These are phyloP conservation scores for Botrytis fragariae DNA, from an alignment of 2,329 filamentous ascomycete species.

Conservation along the genomic window DNA sequence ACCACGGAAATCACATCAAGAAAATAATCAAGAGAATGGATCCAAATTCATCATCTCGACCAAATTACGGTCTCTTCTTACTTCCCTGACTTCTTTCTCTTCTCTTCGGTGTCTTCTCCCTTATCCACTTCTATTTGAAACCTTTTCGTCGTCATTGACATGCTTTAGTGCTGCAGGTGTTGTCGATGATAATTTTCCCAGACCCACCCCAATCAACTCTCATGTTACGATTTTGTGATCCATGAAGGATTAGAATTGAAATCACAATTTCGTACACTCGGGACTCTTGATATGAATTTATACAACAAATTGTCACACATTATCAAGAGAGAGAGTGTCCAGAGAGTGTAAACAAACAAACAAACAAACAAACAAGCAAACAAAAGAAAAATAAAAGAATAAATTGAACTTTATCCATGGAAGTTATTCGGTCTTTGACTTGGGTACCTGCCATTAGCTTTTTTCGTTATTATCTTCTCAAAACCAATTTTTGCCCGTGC, in stretches of 20 bases:
- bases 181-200: conserved; percentile 9
- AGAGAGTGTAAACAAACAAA: not conserved
- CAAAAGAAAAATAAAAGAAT: not conserved
- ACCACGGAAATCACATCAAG: too few species aligned
- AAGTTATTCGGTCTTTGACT: not conserved
- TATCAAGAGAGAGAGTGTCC: too few species aligned
- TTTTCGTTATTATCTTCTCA: not conserved
- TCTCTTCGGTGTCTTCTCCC: not conserved
- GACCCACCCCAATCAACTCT: not conserved
- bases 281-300: not conserved
- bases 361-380: not conserved
- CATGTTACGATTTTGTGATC: not conserved
- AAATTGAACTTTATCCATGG: not conserved
- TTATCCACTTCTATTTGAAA: conserved; percentile 10
- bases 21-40: not conserved
- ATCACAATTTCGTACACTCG: not conserved
- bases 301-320: not conserved
- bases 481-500: not conserved
- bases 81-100: not conserved
- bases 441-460: not conserved
- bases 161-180: not conserved
- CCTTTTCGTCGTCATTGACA: conserved; percentile 2
- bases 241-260: not conserved
- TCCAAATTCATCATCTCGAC: not conserved
- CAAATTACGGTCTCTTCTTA: not conserved